Evolutionary conservation across 345 rosid species (phyloP), one percentile per base, ranked within the genome.

Genomic region (Gossypium sturtianum): DNA sequence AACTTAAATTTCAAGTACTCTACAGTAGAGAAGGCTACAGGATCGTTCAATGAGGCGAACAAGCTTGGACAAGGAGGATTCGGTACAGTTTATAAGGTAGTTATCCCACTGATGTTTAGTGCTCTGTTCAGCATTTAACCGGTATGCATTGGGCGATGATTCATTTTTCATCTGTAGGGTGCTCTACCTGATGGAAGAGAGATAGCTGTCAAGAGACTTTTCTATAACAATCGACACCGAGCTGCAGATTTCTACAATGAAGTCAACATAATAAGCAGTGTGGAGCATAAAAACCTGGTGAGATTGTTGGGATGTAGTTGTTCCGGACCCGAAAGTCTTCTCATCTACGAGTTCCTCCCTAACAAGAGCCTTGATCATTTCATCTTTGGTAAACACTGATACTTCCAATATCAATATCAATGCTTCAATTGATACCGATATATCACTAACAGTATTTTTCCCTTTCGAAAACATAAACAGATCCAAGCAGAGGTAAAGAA

Each of bases 31-130:
- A 94, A 86, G 62, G 97, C 98, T 3, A 94, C 99, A 7, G 94
- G 83, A 70, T 89, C 93, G 4, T 94, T 94, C 58, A 86, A 82
- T 29, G 74, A 57, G 0, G 84, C 78, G 12, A 92, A 94, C 84
- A 92, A 92, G 85, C 93, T 94, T 38, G 99, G 99, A 65, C 98
- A 94, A 78, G 99, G 99, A 69, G 99, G 97, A 41, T 92, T 89
- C 60, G 99, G 99, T 72, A 87, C 96, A 66, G 99, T 94, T 44
- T 92, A 94, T 77, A 92, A 94, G 93, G 98, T 91, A 60, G 9
- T 60, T 60, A 23, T 60, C 4, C 75, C 52, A 70, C 57, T 66
- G 38, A 16, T 51, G 44, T 22, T 13, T 9, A 12, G 7, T 57
- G 62, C 29, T n/a, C 47, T 77, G 7, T n/a, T 12, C 27, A 29